Evolutionary conservation across 2,329 filamentous ascomycete species (phyloP).

Genomic region (Aspergillus glaucus): DNA sequence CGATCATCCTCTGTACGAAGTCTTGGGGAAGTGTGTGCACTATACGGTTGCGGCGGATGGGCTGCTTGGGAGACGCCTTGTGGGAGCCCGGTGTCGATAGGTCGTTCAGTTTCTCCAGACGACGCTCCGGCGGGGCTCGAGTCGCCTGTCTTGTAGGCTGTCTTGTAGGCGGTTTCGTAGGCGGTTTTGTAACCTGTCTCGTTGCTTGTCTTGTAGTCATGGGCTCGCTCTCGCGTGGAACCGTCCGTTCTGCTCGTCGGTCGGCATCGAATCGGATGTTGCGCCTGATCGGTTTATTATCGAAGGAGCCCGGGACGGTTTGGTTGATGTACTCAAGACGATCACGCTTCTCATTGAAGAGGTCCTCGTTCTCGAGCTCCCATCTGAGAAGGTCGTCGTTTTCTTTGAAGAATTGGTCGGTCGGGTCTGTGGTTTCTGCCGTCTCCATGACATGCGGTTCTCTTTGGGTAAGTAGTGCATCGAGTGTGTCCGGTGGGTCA

Average conservation of each 20-base stretch:
- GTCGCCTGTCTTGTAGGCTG: neutral
- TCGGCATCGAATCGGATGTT: conserved; percentile 28
- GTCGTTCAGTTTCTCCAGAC: conserved; percentile 21
- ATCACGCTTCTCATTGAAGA: conserved; percentile 18
- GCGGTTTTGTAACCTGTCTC: neutral
- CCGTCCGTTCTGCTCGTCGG: conserved; percentile 6
- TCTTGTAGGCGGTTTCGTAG: neutral
- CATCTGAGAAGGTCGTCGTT: conserved; percentile 30
- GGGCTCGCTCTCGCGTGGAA: neutral
- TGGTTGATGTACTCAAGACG: conserved; percentile 34
- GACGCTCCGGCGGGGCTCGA: conserved; percentile 14
- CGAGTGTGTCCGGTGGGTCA: conserved; percentile 22
- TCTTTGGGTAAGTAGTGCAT: conserved; percentile 21
- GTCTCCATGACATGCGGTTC: neutral
- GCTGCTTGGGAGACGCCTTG: conserved; percentile 8
- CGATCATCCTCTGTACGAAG: conserved; percentile 31
- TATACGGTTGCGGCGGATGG: conserved; percentile 18
- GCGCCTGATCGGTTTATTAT: conserved; percentile 26
- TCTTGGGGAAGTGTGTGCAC: conserved; percentile 19
- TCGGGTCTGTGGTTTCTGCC: conserved; percentile 14
- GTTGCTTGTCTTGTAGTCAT: neutral
- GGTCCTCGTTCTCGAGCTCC: conserved; percentile 28
- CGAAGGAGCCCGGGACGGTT: conserved; percentile 24
- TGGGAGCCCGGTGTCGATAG: conserved; percentile 6
- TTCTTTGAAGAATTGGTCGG: conserved; percentile 22